Percentiles rank a stretch among this genome's conserved stretches.
These are phyloP conservation scores for Vitis rotundifolia DNA, from an alignment of 164 flowering plant genomes.

Conservation along the genomic window DNA sequence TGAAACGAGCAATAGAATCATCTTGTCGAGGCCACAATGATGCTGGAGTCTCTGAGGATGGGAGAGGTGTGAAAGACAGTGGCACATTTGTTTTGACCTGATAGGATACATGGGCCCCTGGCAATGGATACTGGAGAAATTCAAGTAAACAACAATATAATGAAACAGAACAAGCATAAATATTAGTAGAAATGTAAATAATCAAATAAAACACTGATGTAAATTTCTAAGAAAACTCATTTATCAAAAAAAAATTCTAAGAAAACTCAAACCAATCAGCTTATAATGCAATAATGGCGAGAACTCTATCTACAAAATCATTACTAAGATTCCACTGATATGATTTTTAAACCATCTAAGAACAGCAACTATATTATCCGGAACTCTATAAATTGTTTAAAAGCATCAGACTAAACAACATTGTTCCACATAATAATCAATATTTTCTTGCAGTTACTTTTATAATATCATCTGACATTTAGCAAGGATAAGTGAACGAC, in stretches of 20 bases:
- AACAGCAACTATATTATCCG: background rate
- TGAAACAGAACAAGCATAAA: background rate
- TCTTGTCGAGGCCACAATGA: conserved; percentile 41
- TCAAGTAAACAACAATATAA: conserved; percentile 1
- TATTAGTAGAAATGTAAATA: background rate
- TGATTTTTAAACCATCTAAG: background rate
- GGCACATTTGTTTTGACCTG: conserved; percentile 29
- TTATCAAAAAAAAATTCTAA: too few relatives aligned
- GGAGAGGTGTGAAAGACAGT: conserved; percentile 23
- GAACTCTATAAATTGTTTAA: background rate
- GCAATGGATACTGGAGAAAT: conserved; percentile 28
- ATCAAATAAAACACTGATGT: background rate
- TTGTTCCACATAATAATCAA: background rate
- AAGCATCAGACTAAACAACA: background rate
- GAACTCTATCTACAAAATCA: too few relatives aligned
- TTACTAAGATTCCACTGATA: too few relatives aligned
- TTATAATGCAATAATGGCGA: background rate
- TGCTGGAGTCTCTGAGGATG: conserved; percentile 26
- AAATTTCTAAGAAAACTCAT: background rate
- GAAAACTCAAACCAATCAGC: background rate
- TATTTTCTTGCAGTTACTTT: background rate
- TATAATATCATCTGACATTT: background rate
- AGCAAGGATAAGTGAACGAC: background rate
- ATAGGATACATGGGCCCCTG: conserved; percentile 30
- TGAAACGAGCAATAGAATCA: conserved; percentile 17